Evolutionary conservation across 441 rosid species (phyloP).

Genomic region (Isatis lusitanica): DNA sequence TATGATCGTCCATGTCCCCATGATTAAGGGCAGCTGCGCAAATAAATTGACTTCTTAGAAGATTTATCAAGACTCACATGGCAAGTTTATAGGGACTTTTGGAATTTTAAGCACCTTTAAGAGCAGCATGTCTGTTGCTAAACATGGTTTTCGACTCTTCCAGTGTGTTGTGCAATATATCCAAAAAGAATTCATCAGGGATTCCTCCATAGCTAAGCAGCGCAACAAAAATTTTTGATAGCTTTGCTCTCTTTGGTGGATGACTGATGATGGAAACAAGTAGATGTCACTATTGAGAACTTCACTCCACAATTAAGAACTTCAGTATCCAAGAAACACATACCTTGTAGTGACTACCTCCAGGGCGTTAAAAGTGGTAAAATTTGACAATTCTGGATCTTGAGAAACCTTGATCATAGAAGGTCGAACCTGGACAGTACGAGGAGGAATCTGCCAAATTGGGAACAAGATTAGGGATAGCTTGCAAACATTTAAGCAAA

Average conservation of each 20-base stretch:
- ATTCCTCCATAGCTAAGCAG: conserved; percentile 78
- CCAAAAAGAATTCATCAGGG: conserved; percentile 55
- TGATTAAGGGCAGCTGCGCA: conserved; percentile 50
- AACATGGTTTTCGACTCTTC: conserved; percentile 48
- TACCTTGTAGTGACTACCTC: conserved; percentile 77
- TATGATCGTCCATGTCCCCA: conserved; percentile 55
- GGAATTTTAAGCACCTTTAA: conserved; percentile 47
- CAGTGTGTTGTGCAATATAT: conserved; percentile 43
- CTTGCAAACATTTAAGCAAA: background rate
- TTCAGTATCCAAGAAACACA: background rate
- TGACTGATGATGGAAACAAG: conserved; percentile 16
- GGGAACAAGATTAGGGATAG: background rate
- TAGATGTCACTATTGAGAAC: background rate
- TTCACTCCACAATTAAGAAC: background rate
- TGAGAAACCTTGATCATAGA: conserved; percentile 71
- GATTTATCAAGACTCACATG: background rate
- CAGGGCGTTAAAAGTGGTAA: conserved; percentile 45
- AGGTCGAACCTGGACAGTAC: conserved; percentile 54
- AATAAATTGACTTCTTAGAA: background rate
- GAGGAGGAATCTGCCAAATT: conserved; percentile 49
- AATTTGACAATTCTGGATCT: conserved; percentile 35
- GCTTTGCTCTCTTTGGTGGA: conserved; percentile 44
- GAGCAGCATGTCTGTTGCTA: conserved; percentile 48
- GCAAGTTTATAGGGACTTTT: background rate
- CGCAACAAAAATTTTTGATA: conserved; percentile 59